Conservation (phyloP, 176 grass and related monocot species). For the Aegilops sharonensis region DNA sequence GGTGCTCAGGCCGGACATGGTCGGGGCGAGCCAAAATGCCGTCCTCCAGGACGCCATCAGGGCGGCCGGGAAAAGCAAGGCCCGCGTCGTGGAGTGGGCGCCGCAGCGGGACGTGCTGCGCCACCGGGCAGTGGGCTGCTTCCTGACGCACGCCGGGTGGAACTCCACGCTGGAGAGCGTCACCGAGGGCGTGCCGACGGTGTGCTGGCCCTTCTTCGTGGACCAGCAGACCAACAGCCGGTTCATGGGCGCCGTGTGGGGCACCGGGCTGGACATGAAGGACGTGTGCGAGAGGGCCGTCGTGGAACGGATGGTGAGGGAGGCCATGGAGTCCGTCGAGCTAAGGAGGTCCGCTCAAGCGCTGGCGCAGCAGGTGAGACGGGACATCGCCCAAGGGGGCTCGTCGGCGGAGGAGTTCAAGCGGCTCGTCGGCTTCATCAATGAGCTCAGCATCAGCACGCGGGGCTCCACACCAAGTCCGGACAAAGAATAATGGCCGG, state of each 20-base stretch:
- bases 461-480: neutral
- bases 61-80: neutral
- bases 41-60: neutral
- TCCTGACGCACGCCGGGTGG: neutral
- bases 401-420: constrained; percentile 26
- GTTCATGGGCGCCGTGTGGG: constrained; percentile 40
- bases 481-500: neutral
- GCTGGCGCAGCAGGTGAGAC: constrained; percentile 19
- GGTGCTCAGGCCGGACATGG: neutral
- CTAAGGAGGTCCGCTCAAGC: neutral
- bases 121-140: neutral
- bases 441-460: constrained; percentile 21
- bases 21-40: neutral
- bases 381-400: constrained; percentile 1
- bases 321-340: constrained; percentile 35
- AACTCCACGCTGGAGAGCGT: neutral
- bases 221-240: constrained; percentile 42
- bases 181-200: constrained; percentile 40
- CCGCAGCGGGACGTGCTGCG: neutral
- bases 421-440: constrained; percentile 40
- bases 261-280: constrained; percentile 55
- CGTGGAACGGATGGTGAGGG: constrained; percentile 42
- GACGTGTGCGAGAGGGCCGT: constrained; percentile 41
- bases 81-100: neutral
- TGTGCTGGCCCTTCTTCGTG: constrained; percentile 37